A percentile compares a stretch with the other conserved stretches of the same genome.
Conservation (phyloP, 495 filamentous ascomycete genomes). For the Emericellopsis terricola region DNA sequence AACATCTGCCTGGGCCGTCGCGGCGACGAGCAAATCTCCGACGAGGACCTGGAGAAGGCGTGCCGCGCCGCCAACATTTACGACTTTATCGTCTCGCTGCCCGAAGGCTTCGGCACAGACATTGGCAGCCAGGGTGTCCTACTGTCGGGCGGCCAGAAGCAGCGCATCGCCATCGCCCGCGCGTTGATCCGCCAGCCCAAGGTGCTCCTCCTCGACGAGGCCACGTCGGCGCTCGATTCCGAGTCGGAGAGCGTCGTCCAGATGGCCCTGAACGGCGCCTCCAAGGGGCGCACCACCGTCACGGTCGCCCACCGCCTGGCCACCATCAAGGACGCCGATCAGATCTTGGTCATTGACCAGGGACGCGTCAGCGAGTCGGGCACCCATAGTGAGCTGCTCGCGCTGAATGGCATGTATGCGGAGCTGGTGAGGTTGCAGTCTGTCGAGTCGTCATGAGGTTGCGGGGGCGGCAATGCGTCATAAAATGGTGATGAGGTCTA, state of each 20-base stretch:
- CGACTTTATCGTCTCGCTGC: constrained; percentile 37
- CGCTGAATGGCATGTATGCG: constrained; percentile 31
- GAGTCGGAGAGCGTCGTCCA: constrained; percentile 60
- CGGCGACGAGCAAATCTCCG: constrained; percentile 16
- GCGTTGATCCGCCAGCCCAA: constrained; percentile 59
- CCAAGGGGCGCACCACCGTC: constrained; percentile 48
- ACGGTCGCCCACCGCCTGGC: constrained; percentile 52
- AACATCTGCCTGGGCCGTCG: constrained; percentile 39
- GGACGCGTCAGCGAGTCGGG: constrained; percentile 34
- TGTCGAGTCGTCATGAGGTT: no score
- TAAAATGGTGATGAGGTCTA: no score
- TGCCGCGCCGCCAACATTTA: constrained; percentile 40
- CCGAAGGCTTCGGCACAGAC: constrained; percentile 40
- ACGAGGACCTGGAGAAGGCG: constrained; percentile 24
- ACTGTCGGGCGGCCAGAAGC: no score
- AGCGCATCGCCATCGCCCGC: no score
- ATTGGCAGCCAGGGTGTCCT: constrained; percentile 45
- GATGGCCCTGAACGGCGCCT: constrained; percentile 47
- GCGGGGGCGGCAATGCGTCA: no score
- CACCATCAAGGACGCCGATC: constrained; percentile 38
- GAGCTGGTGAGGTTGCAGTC: constrained; percentile 31
- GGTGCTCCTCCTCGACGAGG: constrained; percentile 63
- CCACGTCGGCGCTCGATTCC: constrained; percentile 59
- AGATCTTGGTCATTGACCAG: constrained; percentile 37
- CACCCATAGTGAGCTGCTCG: constrained; percentile 27